Evolutionary conservation across 2,329 filamentous ascomycete species (phyloP), one percentile per base, ranked within the genome.

Genomic region (Pyrenophora graminea): DNA sequence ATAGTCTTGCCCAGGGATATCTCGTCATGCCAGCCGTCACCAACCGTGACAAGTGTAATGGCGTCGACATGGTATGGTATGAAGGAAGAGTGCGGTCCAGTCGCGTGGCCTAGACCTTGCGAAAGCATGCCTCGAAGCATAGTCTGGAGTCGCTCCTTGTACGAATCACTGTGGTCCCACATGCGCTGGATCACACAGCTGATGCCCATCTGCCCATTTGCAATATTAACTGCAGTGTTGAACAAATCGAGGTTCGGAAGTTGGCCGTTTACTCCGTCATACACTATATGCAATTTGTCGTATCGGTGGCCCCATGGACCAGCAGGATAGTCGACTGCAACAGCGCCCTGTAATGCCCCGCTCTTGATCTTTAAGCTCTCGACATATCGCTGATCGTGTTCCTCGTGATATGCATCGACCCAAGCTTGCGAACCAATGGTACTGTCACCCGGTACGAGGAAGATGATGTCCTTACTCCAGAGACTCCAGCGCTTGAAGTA

Each of bases 401-500:
- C 87, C 71, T 96, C 90, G 73, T 99, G 94, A 73, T 99, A 99
- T 1, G 94, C 94, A 68, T 97, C 92, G 7, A 97, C 90, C 94
- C 94, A 99, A 19, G 94, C 94, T 71, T 97, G 92, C 0, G 91
- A 90, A 1, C 93, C 94, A 9, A 90, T 88, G 52, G 87, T 88
- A 72, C 91, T 96, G 74, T 99, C 94, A 0, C 90, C 87, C 0
- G 94, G 87, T 39, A 99, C 82, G 5, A 99, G 76, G 62, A 99
- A 85, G 51, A 99, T 93, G 61, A 99, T 96, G 72, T 99, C 94
- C 75, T 99, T 99, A 52, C 92, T 97, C 94, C 94, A 99, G 23
- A 99, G 81, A 45, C 91, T 97, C 94, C 94, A 99, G 62, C 88
- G 85, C 75, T 95, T 96, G 77, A 99, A 97, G 75, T 99, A 99